Evolutionary conservation across 345 rosid genomes (phyloP).

Genomic region (Eucalyptus sp.): DNA sequence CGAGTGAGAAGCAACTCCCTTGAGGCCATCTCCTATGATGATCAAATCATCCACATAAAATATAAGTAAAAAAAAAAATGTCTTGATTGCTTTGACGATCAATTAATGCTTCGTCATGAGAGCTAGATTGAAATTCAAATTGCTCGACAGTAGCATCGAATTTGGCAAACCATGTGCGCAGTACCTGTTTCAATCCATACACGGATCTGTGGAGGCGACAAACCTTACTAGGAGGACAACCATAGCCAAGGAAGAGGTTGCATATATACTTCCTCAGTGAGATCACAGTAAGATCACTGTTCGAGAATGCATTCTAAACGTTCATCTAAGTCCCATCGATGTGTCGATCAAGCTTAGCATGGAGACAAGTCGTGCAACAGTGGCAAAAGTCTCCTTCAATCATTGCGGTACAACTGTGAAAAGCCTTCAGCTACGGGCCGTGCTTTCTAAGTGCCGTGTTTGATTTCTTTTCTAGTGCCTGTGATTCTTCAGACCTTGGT

Average conservation of each 20-base stretch:
- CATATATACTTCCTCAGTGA: not conserved
- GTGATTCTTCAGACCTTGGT: not conserved
- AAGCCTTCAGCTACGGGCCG: not conserved
- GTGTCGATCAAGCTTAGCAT: not conserved
- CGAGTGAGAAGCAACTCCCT: not conserved
- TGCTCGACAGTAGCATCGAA: not conserved
- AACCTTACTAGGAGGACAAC: not conserved
- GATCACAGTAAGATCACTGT: not conserved
- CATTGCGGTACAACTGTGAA: not conserved
- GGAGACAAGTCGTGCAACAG: not conserved
- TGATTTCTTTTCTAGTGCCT: not conserved
- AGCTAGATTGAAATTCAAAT: not conserved
- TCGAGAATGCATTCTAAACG: not conserved
- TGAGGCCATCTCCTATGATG: not conserved
- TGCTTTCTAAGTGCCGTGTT: not conserved
- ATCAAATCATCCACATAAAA: not conserved
- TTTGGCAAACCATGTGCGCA: not conserved
- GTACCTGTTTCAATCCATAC: not conserved
- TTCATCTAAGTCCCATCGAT: not conserved
- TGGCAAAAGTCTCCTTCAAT: not conserved
- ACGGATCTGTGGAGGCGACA: not conserved
- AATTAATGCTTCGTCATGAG: not conserved
- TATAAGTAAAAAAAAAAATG: not conserved
- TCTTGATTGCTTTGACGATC: not conserved
- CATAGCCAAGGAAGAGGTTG: not conserved